Conservation (phyloP, 2,329 filamentous ascomycete genomes). For the Cordyceps farinosa region DNA sequence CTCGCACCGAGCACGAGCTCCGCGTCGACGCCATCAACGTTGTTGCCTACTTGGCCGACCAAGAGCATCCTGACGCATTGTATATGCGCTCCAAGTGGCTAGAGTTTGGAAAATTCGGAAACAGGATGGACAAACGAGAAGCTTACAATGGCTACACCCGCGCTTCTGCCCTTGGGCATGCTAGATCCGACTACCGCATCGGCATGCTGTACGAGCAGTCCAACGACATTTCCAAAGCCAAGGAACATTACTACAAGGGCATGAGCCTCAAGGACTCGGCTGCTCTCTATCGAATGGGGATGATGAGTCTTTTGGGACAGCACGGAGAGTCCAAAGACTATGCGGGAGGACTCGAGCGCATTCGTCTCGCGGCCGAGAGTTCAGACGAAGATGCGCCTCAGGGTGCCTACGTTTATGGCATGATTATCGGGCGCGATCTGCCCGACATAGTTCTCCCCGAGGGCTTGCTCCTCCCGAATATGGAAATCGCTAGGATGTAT, state of each 20-base stretch:
- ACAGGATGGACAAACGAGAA: conserved; percentile 88
- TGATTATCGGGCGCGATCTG: conserved; percentile 86
- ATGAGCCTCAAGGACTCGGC: conserved; percentile 81
- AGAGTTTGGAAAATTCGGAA: conserved; percentile 94
- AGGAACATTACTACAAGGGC: conserved; percentile 84
- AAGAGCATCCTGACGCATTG: conserved; percentile 87
- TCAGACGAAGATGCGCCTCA: conserved; percentile 97
- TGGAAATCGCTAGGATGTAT: conserved; percentile 73
- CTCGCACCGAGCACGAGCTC: conserved; percentile 83
- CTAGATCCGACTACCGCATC: conserved; percentile 90
- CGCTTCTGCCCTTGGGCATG: conserved; percentile 82
- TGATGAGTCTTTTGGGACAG: conserved; percentile 96
- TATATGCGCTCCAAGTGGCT: conserved; percentile 97
- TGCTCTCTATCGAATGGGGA: conserved; percentile 80
- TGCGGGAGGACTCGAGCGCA: conserved; percentile 72
- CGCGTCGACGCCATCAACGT: conserved; percentile 88
- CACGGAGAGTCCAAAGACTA: conserved; percentile 86
- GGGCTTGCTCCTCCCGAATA: conserved; percentile 64
- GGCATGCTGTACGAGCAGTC: conserved; percentile 98
- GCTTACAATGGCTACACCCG: conserved; percentile 82
- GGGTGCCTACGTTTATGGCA: conserved; percentile 91
- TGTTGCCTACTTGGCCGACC: conserved; percentile 81
- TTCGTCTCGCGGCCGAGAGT: conserved; percentile 75
- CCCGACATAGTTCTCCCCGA: conserved; percentile 84
- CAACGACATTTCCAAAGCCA: conserved; percentile 85